Evolutionary conservation across 345 rosid genomes (phyloP).

Genomic region (Microthlaspi erraticum): DNA sequence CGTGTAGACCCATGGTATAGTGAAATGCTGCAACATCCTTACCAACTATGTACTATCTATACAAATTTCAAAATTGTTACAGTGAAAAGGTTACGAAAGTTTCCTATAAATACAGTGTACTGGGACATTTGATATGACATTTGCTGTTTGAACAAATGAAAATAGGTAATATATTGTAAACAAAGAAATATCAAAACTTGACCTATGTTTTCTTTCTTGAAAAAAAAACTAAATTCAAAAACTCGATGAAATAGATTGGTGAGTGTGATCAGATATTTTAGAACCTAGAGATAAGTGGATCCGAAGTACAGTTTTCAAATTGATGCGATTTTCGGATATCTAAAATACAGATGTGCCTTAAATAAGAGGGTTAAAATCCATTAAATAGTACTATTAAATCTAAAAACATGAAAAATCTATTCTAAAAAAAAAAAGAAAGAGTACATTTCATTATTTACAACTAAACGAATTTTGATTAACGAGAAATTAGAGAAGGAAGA

Average conservation of each 20-base stretch:
- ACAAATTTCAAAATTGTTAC: conserved; percentile 25
- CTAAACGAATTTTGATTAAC: conserved; percentile 6
- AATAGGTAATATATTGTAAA: background rate
- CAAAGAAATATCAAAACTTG: background rate
- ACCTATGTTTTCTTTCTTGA: background rate
- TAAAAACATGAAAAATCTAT: too few relatives aligned
- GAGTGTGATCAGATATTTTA: conserved; percentile 14
- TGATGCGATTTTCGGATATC: background rate
- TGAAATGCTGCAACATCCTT: conserved; percentile 23
- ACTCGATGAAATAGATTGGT: background rate
- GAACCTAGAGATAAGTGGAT: background rate
- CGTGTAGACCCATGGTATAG: conserved; percentile 4
- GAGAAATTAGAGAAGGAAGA: conserved; percentile 50
- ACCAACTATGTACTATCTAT: conserved; percentile 23
- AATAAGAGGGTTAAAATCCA: background rate
- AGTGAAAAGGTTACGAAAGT: background rate
- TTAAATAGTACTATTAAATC: too few relatives aligned
- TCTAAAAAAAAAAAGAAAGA: too few relatives aligned
- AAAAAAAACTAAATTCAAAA: background rate
- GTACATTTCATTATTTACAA: too few relatives aligned
- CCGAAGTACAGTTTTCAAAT: background rate
- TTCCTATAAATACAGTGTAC: conserved; percentile 18
- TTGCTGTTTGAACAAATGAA: conserved; percentile 8
- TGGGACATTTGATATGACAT: conserved; percentile 29
- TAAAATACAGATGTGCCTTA: background rate